Conservation (phyloP, 2,329 filamentous ascomycete genomes). For the Penicillium sp. region DNA sequence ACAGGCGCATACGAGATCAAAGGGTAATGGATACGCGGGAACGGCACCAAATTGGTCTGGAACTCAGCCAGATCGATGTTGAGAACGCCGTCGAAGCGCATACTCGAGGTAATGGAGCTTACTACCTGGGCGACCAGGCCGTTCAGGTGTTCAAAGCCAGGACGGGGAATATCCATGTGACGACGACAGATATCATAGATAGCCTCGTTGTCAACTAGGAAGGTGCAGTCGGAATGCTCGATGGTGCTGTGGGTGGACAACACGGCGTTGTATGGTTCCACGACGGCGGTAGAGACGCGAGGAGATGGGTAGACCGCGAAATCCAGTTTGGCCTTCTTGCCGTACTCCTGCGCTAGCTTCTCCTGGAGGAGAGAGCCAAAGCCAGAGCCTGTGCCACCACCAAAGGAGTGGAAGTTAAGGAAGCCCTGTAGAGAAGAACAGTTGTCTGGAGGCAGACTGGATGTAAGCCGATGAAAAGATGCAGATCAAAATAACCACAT, state of each 20-base stretch:
- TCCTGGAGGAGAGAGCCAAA: constrained; percentile 99
- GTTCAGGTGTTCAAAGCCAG: constrained; percentile 98
- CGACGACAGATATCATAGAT: constrained; percentile 99
- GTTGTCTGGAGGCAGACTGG: constrained; percentile 56
- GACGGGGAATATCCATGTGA: constrained; percentile 94
- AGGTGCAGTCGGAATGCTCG: constrained; percentile 98
- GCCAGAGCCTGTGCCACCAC: constrained; percentile 96
- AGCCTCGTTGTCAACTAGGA: constrained; percentile 99
- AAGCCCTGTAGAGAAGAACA: constrained; percentile 98
- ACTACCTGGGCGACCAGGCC: constrained; percentile 98
- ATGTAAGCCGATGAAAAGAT: not conserved
- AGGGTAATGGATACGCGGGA: constrained; percentile 98
- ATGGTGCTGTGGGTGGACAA: constrained; percentile 98
- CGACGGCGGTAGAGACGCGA: constrained; percentile 93
- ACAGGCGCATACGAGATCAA: constrained; percentile 94
- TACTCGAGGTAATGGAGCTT: constrained; percentile 95
- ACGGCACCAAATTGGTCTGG: constrained; percentile 99
- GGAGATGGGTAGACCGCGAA: constrained; percentile 99
- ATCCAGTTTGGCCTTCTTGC: constrained; percentile 99
- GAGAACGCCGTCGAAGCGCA: constrained; percentile 96
- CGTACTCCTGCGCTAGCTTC: constrained; percentile 96
- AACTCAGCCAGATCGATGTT: constrained; percentile 99
- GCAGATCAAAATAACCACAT: not conserved
- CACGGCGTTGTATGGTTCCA: constrained; percentile 99
- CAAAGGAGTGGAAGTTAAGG: constrained; percentile 99